Evolutionary conservation across 495 filamentous ascomycete genomes (phyloP).

Genomic region (Xylaria grammica): DNA sequence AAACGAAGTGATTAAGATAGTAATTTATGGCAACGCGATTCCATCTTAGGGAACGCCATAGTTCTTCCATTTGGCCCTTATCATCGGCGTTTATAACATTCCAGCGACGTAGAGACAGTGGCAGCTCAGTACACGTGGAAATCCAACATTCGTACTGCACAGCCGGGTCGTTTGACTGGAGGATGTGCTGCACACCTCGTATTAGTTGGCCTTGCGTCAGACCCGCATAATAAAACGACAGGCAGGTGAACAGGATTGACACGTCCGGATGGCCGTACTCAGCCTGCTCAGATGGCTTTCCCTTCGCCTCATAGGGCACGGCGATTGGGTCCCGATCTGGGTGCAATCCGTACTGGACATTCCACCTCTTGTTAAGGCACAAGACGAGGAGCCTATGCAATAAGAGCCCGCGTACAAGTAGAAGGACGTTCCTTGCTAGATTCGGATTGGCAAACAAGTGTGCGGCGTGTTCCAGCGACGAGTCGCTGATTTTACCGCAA

Average conservation of each 20-base stretch:
- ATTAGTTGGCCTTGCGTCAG: slow-evolving; percentile 45
- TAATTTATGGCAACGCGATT: slow-evolving; percentile 51
- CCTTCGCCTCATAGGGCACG: slow-evolving; percentile 58
- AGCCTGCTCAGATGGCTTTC: slow-evolving; percentile 53
- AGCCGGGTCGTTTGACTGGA: slow-evolving; percentile 58
- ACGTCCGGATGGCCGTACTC: slow-evolving; percentile 64
- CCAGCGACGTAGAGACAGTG: slow-evolving; percentile 48
- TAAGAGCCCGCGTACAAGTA: slow-evolving; percentile 49
- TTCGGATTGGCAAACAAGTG: slow-evolving; percentile 39
- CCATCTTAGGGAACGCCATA: slow-evolving; percentile 46
- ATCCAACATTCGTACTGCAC: slow-evolving; percentile 55
- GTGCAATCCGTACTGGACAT: slow-evolving; percentile 52
- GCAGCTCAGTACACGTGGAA: slow-evolving; percentile 40
- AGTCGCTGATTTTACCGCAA: slow-evolving; percentile 25
- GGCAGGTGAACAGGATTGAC: slow-evolving; percentile 57
- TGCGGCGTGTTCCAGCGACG: slow-evolving; percentile 27
- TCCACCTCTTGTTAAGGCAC: slow-evolving; percentile 49
- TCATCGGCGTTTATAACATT: slow-evolving; percentile 59
- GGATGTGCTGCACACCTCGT: slow-evolving; percentile 44
- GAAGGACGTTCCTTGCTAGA: slow-evolving; percentile 38
- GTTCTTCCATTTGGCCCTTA: slow-evolving; percentile 45
- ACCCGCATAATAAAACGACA: slow-evolving; percentile 59
- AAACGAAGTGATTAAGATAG: slow-evolving; percentile 61
- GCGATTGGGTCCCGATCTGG: slow-evolving; percentile 49
- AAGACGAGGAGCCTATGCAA: slow-evolving; percentile 45